Percentiles rank a stretch among this genome's conserved stretches.
phyloP scores from a whole-genome alignment of 768 basidiomycete genomes.

The Suillus sp. region DNA sequence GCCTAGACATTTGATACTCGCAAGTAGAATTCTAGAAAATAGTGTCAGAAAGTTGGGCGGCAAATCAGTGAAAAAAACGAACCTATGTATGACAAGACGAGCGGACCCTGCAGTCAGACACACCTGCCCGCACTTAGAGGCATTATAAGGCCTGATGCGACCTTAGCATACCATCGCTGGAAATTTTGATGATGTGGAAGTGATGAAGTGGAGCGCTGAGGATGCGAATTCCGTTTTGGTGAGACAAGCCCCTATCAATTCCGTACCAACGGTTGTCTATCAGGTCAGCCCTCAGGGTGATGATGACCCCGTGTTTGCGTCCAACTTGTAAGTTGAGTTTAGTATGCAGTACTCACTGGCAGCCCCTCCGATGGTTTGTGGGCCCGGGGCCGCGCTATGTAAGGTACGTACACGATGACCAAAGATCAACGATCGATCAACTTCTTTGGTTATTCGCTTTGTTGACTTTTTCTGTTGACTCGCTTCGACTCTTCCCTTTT shows the following conservation, averaged over 20 bases:
- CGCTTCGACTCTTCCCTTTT: not conserved
- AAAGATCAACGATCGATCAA: not conserved
- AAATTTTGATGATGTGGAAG: too few relatives aligned
- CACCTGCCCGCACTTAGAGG: too few relatives aligned
- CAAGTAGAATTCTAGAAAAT: too few relatives aligned
- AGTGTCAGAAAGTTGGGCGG: too few relatives aligned
- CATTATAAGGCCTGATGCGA: too few relatives aligned
- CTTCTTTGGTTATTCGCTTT: not conserved
- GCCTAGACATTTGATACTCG: conserved; percentile 26
- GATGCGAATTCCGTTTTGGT: not conserved
- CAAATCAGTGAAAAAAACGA: too few relatives aligned
- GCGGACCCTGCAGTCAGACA: too few relatives aligned
- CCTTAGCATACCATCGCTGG: too few relatives aligned
- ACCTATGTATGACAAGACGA: too few relatives aligned
- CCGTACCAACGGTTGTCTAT: not conserved
- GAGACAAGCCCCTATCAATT: not conserved
- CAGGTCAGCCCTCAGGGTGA: not conserved
- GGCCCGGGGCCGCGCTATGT: not conserved
- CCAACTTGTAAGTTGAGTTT: not conserved
- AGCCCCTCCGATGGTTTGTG: too few relatives aligned
- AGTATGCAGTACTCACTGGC: not conserved
- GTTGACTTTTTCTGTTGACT: not conserved
- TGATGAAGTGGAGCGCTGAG: too few relatives aligned
- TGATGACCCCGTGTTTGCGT: not conserved
- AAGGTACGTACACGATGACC: not conserved